Evolutionary conservation across 1,284 basidiomycete genomes (phyloP).

Genomic region (Pulveroboletus sp.): DNA sequence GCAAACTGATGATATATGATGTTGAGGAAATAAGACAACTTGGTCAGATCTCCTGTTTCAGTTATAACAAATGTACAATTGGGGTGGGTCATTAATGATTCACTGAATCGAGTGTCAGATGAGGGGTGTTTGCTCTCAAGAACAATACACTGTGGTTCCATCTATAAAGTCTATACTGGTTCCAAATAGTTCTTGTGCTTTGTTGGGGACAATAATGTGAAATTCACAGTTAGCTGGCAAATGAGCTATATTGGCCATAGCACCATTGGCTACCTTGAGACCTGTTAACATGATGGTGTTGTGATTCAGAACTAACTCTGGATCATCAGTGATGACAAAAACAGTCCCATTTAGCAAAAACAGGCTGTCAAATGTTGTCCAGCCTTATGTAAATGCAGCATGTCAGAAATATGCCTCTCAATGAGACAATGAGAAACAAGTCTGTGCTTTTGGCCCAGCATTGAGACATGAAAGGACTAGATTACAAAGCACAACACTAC

Average conservation of each 20-base stretch:
- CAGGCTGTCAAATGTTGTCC: conserved; percentile 80
- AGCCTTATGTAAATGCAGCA: too few species aligned
- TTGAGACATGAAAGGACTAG: too few species aligned
- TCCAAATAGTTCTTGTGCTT: conserved; percentile 71
- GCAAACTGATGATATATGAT: conserved; percentile 83
- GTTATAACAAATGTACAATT: conserved; percentile 56
- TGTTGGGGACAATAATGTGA: conserved; percentile 63
- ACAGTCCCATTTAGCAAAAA: conserved; percentile 76
- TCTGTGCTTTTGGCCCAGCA: too few species aligned
- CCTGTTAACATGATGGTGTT: conserved; percentile 57
- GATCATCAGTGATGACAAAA: conserved; percentile 64
- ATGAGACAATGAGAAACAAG: too few species aligned
- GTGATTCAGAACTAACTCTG: conserved; percentile 50
- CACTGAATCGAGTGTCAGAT: conserved; percentile 42
- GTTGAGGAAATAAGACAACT: conserved; percentile 33
- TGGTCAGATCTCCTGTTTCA: conserved; percentile 1
- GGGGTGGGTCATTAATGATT: conserved; percentile 77
- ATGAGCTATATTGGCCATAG: conserved; percentile 44
- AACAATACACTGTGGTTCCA: conserved; percentile 53
- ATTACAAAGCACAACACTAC: too few species aligned
- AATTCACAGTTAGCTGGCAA: conserved; percentile 76
- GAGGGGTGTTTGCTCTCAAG: background rate
- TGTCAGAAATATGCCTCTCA: too few species aligned
- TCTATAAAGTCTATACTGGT: conserved; percentile 55
- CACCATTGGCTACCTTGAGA: conserved; percentile 43